Percentiles rank a stretch among this genome's conserved stretches.
phyloP scores from a whole-genome alignment of 331 rosid species.

The Spiraea crenata region DNA sequence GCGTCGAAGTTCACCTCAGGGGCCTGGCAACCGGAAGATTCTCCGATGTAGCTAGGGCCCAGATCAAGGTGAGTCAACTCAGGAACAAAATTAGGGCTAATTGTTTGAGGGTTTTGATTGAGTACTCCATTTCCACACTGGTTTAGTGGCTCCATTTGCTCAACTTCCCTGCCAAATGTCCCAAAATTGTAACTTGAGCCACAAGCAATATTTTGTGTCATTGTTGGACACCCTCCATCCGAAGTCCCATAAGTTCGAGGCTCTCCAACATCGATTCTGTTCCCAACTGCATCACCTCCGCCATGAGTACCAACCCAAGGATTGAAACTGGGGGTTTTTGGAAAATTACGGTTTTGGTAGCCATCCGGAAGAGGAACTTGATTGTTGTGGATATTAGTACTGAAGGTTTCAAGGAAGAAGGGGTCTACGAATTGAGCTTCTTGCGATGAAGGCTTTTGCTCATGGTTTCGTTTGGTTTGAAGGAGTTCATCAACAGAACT shows the following conservation, averaged over 20 bases:
- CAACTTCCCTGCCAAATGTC: neutral
- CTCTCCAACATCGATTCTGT: neutral
- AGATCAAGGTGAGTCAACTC: neutral
- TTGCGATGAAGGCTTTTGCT: no score
- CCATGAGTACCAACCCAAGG: neutral
- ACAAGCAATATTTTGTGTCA: no score
- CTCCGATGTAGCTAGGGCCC: neutral
- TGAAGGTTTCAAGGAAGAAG: neutral
- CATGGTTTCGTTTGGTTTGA: neutral
- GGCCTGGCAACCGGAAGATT: neutral
- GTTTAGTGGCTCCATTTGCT: neutral
- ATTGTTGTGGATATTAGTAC: neutral
- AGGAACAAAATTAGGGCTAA: neutral
- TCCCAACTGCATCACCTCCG: neutral
- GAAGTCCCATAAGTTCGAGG: neutral
- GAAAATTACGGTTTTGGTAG: neutral
- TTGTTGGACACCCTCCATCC: neutral
- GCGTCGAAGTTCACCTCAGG: neutral
- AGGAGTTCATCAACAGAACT: conserved; percentile 15
- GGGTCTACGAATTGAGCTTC: neutral
- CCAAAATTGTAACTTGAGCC: neutral
- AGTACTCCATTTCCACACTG: neutral
- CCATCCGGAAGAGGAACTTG: neutral
- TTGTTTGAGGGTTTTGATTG: neutral
- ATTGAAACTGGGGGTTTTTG: neutral